A percentile compares a stretch with the other conserved stretches of the same genome.
These are phyloP conservation scores for Candida multigemmis DNA, from an alignment of 805 yeast genomes.

Conservation along the genomic window DNA sequence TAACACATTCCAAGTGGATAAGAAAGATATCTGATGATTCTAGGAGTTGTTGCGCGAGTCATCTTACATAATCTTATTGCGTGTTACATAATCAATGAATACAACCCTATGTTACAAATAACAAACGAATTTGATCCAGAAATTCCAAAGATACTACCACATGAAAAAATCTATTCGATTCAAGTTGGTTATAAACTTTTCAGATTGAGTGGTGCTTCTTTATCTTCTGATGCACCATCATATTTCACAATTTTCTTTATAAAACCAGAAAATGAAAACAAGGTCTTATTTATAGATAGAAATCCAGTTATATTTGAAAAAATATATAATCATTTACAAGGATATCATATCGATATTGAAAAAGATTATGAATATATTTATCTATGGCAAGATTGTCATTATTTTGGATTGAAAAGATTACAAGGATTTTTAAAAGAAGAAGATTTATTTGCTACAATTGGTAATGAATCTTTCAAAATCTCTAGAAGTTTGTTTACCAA, in stretches of 20 bases:
- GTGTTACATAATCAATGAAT: neutral
- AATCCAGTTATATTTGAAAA: conserved; percentile 59
- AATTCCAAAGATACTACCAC: conserved; percentile 53
- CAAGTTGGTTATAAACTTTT: conserved; percentile 62
- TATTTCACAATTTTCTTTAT: conserved; percentile 71
- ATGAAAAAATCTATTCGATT: conserved; percentile 57
- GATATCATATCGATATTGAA: conserved; percentile 58
- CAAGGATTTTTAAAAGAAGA: conserved; percentile 37
- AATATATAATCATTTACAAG: conserved; percentile 70
- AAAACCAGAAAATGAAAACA: conserved; percentile 25
- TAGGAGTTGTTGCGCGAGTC: too few relatives aligned
- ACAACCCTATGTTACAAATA: conserved; percentile 5
- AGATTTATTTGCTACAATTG: conserved; percentile 51
- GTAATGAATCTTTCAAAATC: conserved; percentile 51
- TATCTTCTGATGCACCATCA: conserved; percentile 82
- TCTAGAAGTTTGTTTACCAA: conserved; percentile 43
- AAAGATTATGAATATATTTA: conserved; percentile 54
- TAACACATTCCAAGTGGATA: conserved; percentile 3
- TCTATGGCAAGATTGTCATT: conserved; percentile 61
- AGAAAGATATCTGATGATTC: too few relatives aligned
- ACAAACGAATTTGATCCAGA: conserved; percentile 25
- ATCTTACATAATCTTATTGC: neutral
- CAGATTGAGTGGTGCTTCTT: conserved; percentile 71
- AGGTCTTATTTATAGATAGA: conserved; percentile 60
- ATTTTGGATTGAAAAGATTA: conserved; percentile 57